These are phyloP conservation scores for Cutaneotrichosporon sp. DNA, from an alignment of 1,284 basidiomycete genomes.

Conservation along the genomic window DNA sequence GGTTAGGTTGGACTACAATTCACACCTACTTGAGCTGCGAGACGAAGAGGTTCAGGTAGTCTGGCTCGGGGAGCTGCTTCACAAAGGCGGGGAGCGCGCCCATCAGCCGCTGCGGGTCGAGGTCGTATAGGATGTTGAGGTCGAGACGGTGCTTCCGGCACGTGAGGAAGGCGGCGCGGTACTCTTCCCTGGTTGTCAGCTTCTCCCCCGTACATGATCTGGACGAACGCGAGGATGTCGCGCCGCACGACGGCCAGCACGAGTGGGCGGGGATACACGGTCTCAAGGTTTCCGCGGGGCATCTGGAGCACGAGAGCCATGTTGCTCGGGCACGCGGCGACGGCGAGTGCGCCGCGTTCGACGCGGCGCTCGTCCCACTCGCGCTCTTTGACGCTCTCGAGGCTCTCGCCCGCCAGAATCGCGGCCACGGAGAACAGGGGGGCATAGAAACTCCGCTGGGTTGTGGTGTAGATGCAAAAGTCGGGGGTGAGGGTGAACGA, in stretches of 20 bases:
- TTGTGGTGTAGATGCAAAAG: constrained; percentile 85
- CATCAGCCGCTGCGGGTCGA: constrained; percentile 71
- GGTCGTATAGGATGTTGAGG: constrained; percentile 81
- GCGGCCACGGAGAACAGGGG: constrained; percentile 57
- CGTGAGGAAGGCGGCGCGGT: constrained; percentile 81
- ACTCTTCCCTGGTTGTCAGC: constrained; percentile 55
- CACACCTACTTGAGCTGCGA: constrained; percentile 71
- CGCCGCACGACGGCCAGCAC: constrained; percentile 78
- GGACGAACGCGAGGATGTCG: constrained; percentile 69
- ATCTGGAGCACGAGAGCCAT: constrained; percentile 95
- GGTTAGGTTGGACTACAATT: constrained; percentile 5
- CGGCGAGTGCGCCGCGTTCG: constrained; percentile 83
- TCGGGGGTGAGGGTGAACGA: constrained; percentile 79
- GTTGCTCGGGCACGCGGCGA: constrained; percentile 76
- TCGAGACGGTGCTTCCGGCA: constrained; percentile 94
- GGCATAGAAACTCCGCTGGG: constrained; percentile 78
- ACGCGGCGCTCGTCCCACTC: constrained; percentile 73
- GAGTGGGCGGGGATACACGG: constrained; percentile 86
- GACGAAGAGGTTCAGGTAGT: constrained; percentile 91
- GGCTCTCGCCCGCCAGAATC: constrained; percentile 37
- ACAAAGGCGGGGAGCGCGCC: constrained; percentile 67
- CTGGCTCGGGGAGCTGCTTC: constrained; percentile 82
- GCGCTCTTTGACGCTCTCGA: constrained; percentile 39
- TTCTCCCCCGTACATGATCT: not conserved
- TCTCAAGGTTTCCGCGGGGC: constrained; percentile 97